phyloP scores from a whole-genome alignment of 768 basidiomycete species.

The Tylopilus subfusipes region DNA sequence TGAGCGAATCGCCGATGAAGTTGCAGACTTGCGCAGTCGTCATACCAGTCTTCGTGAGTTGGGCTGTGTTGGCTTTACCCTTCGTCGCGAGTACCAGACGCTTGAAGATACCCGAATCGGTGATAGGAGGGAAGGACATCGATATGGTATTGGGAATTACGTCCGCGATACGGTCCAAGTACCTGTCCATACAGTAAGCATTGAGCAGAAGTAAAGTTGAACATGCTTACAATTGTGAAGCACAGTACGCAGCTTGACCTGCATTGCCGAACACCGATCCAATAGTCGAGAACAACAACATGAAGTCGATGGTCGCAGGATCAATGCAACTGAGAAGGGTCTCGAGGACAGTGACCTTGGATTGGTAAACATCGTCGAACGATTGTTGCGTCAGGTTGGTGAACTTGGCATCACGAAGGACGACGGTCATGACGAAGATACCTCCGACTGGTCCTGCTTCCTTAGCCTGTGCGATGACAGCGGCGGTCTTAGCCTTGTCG shows the following conservation, averaged over 20 bases:
- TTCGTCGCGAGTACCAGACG: slow-evolving; percentile 27
- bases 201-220: neutral
- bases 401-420: slow-evolving; percentile 33
- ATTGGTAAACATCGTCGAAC: slow-evolving; percentile 26
- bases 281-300: slow-evolving; percentile 34
- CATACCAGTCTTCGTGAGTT: slow-evolving; percentile 32
- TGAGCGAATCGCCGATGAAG: slow-evolving; percentile 30
- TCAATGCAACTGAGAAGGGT: slow-evolving; percentile 16
- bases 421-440: slow-evolving; percentile 34
- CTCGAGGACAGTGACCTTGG: slow-evolving; percentile 20
- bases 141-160: slow-evolving; percentile 31
- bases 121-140: slow-evolving; percentile 34
- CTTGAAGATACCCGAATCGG: slow-evolving; percentile 34
- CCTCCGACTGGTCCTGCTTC: slow-evolving; percentile 30
- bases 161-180: slow-evolving; percentile 32
- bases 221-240: slow-evolving; percentile 18
- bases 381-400: slow-evolving; percentile 33
- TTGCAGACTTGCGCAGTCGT: slow-evolving; percentile 32
- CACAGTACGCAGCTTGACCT: slow-evolving; percentile 23
- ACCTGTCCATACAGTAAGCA: slow-evolving; percentile 15
- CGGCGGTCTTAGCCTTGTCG: slow-evolving; percentile 20
- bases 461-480: slow-evolving; percentile 21
- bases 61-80: slow-evolving; percentile 28
- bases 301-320: slow-evolving; percentile 27
- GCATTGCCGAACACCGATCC: slow-evolving; percentile 33